Conservation (phyloP, 169 alveolate genomes). For the Eimeria mitis region DNA sequence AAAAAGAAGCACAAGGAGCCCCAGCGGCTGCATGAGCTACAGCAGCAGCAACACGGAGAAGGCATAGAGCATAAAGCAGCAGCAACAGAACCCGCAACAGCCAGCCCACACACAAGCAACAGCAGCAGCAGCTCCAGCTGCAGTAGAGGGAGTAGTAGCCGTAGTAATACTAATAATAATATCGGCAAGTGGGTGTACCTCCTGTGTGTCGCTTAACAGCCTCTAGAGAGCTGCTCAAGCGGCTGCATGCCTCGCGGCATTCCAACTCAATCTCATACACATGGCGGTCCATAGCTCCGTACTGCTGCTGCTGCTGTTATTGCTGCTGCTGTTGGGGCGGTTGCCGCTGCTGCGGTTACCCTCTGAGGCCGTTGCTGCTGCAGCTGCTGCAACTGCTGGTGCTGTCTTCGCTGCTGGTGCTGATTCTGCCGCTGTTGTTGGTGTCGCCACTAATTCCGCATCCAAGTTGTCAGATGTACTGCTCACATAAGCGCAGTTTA, state of each 20-base stretch:
- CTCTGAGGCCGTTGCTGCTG: background rate
- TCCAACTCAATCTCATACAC: background rate
- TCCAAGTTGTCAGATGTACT: background rate
- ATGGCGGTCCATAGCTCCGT: conserved; percentile 10
- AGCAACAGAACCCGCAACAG: background rate
- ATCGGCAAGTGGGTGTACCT: conserved; percentile 5
- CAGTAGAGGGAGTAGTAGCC: background rate
- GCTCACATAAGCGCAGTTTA: background rate
- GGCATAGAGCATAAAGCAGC: too few relatives aligned
- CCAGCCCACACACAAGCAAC: background rate
- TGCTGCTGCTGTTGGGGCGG: background rate
- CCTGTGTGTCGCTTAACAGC: conserved; percentile 23
- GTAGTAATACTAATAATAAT: background rate
- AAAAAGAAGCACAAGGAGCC: background rate
- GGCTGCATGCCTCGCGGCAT: conserved; percentile 33
- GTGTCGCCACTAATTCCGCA: background rate
- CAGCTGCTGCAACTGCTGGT: background rate
- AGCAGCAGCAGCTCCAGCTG: background rate
- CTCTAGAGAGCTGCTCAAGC: background rate
- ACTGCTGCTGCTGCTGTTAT: conserved; percentile 28
- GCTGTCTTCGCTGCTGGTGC: background rate
- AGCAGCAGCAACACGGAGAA: background rate
- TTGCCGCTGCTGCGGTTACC: background rate
- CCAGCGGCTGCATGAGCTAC: background rate
- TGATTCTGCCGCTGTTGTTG: conserved; percentile 9